Conservation (phyloP, 441 rosid species). For the Syzygium syzygioides region DNA sequence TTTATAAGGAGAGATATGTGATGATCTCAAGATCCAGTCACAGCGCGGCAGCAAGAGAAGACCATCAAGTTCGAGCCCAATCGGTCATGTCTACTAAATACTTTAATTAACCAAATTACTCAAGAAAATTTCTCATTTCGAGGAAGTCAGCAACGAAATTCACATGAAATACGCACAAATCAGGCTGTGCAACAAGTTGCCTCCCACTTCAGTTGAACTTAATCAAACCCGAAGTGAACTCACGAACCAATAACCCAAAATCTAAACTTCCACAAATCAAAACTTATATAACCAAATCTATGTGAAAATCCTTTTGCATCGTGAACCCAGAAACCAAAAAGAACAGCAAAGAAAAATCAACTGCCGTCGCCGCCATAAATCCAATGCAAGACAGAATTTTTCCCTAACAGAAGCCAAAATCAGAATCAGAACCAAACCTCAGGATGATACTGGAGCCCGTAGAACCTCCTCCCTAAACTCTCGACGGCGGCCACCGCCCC, state of each 20-base stretch:
- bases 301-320: background rate
- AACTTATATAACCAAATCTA: background rate
- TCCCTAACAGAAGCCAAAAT: background rate
- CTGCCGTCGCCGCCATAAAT: background rate
- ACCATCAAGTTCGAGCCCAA: background rate
- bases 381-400: background rate
- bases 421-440: conserved; percentile 33
- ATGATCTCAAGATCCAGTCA: background rate
- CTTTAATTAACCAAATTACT: background rate
- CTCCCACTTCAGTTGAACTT: background rate
- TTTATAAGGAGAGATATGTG: background rate
- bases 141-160: background rate
- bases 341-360: background rate
- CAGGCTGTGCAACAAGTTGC: background rate
- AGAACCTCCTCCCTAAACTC: conserved; percentile 50
- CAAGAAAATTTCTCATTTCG: background rate
- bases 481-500: conserved; percentile 83
- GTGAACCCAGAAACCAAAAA: background rate
- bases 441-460: conserved; percentile 89
- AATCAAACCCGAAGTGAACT: background rate
- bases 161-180: background rate
- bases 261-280: background rate
- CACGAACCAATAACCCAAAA: background rate
- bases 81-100: background rate
- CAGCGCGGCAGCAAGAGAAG: background rate